phyloP scores from a whole-genome alignment of 228 moss, liverwort and hornwort species.

The Sphagnum fallax region DNA sequence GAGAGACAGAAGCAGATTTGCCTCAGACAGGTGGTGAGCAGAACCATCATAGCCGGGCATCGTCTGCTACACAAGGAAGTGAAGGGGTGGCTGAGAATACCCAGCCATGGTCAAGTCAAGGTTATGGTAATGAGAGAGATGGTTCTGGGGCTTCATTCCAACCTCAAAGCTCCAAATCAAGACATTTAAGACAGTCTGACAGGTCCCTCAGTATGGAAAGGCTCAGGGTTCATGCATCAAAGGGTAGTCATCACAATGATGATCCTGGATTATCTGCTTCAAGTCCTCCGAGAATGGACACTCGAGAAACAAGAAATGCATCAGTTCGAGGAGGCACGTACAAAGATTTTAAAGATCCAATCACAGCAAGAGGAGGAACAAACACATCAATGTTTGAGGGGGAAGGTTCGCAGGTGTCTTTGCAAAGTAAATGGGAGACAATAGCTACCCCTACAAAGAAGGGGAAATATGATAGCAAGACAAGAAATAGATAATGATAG shows the following conservation, averaged over 20 bases:
- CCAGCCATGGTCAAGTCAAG: conserved; percentile 17
- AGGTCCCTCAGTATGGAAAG: no score
- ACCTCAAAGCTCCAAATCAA: conserved; percentile 13
- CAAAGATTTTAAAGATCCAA: no score
- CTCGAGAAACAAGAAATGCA: conserved; percentile 12
- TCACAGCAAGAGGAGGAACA: neutral
- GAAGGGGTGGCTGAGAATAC: neutral
- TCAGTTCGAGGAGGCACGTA: conserved; percentile 16
- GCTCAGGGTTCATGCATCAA: neutral
- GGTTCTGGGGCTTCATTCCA: conserved; percentile 13
- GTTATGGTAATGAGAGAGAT: conserved; percentile 14
- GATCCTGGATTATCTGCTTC: conserved; percentile 32
- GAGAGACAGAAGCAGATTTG: neutral
- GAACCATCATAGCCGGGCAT: neutral
- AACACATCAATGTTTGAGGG: conserved; percentile 21
- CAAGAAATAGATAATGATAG: conserved; percentile 29
- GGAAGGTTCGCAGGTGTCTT: conserved; percentile 17
- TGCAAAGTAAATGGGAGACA: conserved; percentile 15
- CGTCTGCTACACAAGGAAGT: neutral
- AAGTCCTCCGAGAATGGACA: conserved; percentile 18
- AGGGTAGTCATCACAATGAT: conserved; percentile 6
- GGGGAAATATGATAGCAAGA: conserved; percentile 23
- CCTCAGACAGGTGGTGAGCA: conserved; percentile 10
- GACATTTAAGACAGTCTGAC: conserved; percentile 12
- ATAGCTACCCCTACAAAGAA: conserved; percentile 31